phyloP scores from a whole-genome alignment of 305 asterid species.

The Fraxinus xanthoxyloides region DNA sequence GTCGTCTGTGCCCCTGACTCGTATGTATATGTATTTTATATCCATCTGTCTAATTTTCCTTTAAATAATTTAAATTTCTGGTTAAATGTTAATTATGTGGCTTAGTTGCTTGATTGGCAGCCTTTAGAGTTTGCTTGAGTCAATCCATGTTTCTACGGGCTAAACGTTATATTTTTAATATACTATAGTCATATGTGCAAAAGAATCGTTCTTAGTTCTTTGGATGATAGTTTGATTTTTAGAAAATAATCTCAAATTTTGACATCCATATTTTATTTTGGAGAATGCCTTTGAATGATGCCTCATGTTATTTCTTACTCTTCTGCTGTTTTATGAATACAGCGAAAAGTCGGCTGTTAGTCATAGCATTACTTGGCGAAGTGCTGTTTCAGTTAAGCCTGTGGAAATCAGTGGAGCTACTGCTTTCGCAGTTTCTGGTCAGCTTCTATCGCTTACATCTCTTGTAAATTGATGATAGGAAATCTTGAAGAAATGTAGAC shows the following conservation, averaged over 20 bases:
- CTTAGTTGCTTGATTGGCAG: not conserved
- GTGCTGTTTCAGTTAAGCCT: slow-evolving; percentile 57
- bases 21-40: slow-evolving; percentile 31
- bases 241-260: not conserved
- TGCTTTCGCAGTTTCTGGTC: slow-evolving; percentile 80
- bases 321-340: slow-evolving; percentile 13
- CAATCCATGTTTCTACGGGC: not conserved
- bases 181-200: not conserved
- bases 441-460: slow-evolving; percentile 21
- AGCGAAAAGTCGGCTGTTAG: slow-evolving; percentile 88
- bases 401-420: slow-evolving; percentile 68
- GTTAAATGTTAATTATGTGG: not conserved
- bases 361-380: slow-evolving; percentile 71
- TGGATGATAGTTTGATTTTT: not conserved
- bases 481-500: not conserved
- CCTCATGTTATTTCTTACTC: slow-evolving; percentile 4
- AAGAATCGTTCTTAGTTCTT: not conserved
- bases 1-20: slow-evolving; percentile 88
- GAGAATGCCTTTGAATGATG: slow-evolving; percentile 1
- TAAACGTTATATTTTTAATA: not conserved
- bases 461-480: not conserved
- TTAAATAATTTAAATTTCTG: not conserved
- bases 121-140: not conserved
- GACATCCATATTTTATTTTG: not conserved
- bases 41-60: not conserved